Percentiles rank a stretch among this genome's conserved stretches.
Conservation (phyloP, 192 early-diverging fungal genomes). For the Jimgerdemannia lactiflua region DNA sequence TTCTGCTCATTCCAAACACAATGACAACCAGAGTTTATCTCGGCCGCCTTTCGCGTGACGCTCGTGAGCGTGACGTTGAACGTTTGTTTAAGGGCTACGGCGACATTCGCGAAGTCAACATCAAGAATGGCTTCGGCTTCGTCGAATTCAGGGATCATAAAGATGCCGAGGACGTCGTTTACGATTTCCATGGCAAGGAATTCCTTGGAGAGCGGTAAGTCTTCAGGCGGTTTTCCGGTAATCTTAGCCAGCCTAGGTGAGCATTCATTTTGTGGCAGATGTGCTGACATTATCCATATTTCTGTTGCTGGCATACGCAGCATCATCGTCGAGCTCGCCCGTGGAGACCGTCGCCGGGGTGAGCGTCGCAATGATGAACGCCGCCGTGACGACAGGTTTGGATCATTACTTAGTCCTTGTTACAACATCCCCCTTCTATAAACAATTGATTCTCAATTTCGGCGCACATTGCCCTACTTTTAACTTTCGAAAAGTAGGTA, state of each 20-base stretch:
- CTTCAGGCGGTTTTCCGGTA: not conserved
- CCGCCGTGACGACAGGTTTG: conserved; percentile 13
- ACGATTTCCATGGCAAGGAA: conserved; percentile 75
- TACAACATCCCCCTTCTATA: not conserved
- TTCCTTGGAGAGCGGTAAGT: conserved; percentile 84
- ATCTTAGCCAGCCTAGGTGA: not conserved
- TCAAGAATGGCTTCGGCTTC: conserved; percentile 90
- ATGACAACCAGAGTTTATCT: conserved; percentile 60
- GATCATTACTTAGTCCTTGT: not conserved
- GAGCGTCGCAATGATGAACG: conserved; percentile 51
- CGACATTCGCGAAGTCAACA: conserved; percentile 75
- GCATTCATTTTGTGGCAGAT: not conserved
- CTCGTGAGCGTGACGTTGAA: conserved; percentile 81
- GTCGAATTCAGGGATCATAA: conserved; percentile 87
- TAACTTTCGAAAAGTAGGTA: not conserved
- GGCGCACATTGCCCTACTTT: not conserved
- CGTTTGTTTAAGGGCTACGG: conserved; percentile 78
- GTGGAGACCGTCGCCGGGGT: conserved; percentile 54
- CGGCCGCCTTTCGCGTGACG: conserved; percentile 84
- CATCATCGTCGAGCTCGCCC: conserved; percentile 81
- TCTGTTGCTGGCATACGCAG: conserved; percentile 22
- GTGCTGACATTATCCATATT: not conserved
- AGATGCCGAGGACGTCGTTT: conserved; percentile 89
- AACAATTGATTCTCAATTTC: too few relatives aligned
- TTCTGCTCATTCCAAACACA: too few relatives aligned